phyloP scores from a whole-genome alignment of 805 yeast genomes.

The Babjeviella inositovora region DNA sequence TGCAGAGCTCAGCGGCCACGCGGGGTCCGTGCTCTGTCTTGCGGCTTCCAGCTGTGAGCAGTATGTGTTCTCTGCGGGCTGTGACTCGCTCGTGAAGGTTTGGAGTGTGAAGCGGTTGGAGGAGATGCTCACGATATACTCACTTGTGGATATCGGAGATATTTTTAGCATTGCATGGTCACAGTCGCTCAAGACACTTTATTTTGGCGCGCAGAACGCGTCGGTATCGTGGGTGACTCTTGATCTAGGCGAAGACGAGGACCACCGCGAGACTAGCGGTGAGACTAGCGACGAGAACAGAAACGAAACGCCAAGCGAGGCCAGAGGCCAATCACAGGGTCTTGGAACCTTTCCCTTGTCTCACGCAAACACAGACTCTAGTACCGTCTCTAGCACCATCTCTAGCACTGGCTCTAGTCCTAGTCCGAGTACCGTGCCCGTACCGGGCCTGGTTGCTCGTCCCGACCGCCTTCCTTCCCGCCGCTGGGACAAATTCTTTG shows the following conservation, averaged over 20 bases:
- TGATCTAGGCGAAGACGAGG: too few species aligned
- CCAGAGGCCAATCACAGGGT: too few species aligned
- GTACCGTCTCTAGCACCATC: too few species aligned
- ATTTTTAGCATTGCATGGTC: conserved; percentile 73
- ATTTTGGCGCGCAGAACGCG: conserved; percentile 88
- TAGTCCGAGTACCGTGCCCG: conserved; percentile 27
- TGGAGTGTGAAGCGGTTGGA: conserved; percentile 45
- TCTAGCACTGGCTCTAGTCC: conserved; percentile 8
- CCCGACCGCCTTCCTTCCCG: conserved; percentile 35
- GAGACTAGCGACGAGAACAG: too few species aligned
- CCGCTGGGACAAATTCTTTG: conserved; percentile 75
- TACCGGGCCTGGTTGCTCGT: conserved; percentile 9
- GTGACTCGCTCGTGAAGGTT: conserved; percentile 77
- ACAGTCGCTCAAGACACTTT: conserved; percentile 38
- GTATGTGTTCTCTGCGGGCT: conserved; percentile 68
- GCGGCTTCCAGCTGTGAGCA: conserved; percentile 35
- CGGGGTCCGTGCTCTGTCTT: conserved; percentile 63
- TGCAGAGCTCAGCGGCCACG: conserved; percentile 39
- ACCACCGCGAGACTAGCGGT: too few species aligned
- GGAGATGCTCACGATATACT: conserved; percentile 61
- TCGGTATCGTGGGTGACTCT: conserved; percentile 58
- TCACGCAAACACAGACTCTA: too few species aligned
- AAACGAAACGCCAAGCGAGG: too few species aligned
- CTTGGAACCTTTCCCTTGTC: too few species aligned
- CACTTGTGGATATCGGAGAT: conserved; percentile 83